Percentiles rank a stretch among this genome's conserved stretches.
Conservation (phyloP, 805 yeast species). For the Candida jianshihensis region DNA sequence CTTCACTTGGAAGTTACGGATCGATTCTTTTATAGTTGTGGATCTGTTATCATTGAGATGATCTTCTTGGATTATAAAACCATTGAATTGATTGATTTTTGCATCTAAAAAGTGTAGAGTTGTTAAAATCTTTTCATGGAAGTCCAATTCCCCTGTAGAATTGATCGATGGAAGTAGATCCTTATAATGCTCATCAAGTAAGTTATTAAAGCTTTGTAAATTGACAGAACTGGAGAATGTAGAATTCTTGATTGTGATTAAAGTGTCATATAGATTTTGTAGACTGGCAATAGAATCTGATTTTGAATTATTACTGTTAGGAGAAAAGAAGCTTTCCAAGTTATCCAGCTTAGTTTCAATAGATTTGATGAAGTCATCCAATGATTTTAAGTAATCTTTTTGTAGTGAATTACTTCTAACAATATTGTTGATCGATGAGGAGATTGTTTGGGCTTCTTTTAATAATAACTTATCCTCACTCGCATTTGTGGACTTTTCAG, state of each 20-base stretch:
- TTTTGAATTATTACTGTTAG: neutral
- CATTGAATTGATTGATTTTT: slow-evolving; percentile 33
- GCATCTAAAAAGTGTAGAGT: slow-evolving; percentile 34
- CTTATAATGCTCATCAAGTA: slow-evolving; percentile 22
- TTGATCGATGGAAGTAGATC: slow-evolving; percentile 18
- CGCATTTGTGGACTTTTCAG: no score
- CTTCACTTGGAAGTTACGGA: slow-evolving; percentile 25
- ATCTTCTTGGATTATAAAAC: slow-evolving; percentile 20
- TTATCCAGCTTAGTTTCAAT: slow-evolving; percentile 21
- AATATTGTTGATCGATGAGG: no score
- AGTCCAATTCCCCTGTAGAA: slow-evolving; percentile 16
- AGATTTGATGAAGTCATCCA: slow-evolving; percentile 19
- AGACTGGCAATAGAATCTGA: slow-evolving; percentile 15
- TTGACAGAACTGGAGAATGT: slow-evolving; percentile 16
- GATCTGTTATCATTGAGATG: slow-evolving; percentile 9
- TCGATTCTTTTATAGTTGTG: slow-evolving; percentile 11
- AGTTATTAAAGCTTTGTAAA: slow-evolving; percentile 16
- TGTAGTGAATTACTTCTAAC: no score
- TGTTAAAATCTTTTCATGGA: slow-evolving; percentile 27
- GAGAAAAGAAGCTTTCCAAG: slow-evolving; percentile 16
- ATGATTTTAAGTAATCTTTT: slow-evolving; percentile 17
- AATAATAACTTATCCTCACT: no score
- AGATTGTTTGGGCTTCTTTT: no score
- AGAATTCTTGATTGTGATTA: slow-evolving; percentile 20
- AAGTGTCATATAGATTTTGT: slow-evolving; percentile 21